Percentiles rank a stretch among this genome's conserved stretches.
These are phyloP conservation scores for Yamadazyma trypodendri DNA, from an alignment of 1,139 yeast genomes.

Conservation along the genomic window DNA sequence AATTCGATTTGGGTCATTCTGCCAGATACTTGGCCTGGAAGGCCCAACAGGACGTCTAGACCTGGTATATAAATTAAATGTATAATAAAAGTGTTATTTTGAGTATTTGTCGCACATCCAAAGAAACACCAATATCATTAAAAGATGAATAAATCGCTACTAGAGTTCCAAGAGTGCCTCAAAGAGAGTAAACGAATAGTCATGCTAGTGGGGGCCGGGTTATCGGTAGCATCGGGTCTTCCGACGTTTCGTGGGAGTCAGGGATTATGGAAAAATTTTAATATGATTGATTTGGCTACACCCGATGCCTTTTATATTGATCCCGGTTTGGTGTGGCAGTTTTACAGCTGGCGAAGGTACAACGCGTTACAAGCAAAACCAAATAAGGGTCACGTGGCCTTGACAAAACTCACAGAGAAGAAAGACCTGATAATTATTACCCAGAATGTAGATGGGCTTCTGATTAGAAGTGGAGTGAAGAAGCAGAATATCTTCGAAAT, in stretches of 20 bases:
- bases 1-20: conserved; percentile 57
- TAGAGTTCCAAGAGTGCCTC: conserved; percentile 59
- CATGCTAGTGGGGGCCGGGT: conserved; percentile 83
- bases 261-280: conserved; percentile 77
- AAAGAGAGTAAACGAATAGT: conserved; percentile 54
- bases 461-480: conserved; percentile 63
- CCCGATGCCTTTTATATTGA: conserved; percentile 84
- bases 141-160: conserved; percentile 15
- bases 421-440: conserved; percentile 61
- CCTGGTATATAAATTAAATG: background rate
- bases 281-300: conserved; percentile 81
- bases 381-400: conserved; percentile 68
- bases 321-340: conserved; percentile 90
- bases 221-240: conserved; percentile 74
- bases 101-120: background rate
- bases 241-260: conserved; percentile 72
- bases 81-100: conserved; percentile 1
- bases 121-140: no score
- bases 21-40: conserved; percentile 75
- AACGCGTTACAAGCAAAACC: conserved; percentile 68
- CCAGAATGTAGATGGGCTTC: conserved; percentile 81
- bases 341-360: conserved; percentile 68
- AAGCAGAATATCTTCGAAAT: conserved; percentile 53
- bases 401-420: conserved; percentile 48
- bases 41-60: conserved; percentile 6